phyloP scores from a whole-genome alignment of 2,329 filamentous ascomycete genomes.

The Claviceps purpurea region DNA sequence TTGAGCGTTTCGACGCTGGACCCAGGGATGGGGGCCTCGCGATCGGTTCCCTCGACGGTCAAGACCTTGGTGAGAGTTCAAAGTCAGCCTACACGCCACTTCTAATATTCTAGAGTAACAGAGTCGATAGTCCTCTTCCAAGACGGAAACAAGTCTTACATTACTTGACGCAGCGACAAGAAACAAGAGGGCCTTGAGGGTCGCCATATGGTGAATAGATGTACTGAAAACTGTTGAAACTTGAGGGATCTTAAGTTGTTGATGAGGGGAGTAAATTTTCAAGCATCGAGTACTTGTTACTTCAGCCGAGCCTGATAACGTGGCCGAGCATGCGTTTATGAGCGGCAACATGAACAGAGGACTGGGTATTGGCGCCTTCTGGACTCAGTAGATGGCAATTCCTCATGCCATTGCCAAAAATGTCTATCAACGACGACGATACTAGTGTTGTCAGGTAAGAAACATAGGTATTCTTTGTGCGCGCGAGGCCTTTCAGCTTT shows the following conservation, averaged over 20 bases:
- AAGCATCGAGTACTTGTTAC: background rate
- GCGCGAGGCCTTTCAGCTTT: background rate
- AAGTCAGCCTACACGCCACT: too few species aligned
- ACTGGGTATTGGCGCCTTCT: too few species aligned
- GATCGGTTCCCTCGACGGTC: background rate
- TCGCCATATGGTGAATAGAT: background rate
- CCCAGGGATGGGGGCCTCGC: background rate
- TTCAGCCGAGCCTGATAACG: background rate
- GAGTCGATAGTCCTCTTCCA: background rate
- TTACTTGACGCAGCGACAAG: background rate
- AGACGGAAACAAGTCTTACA: background rate
- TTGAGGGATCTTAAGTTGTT: background rate
- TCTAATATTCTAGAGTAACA: background rate
- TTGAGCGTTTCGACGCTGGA: background rate
- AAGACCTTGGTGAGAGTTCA: background rate
- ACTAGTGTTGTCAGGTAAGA: background rate
- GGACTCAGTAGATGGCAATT: too few species aligned
- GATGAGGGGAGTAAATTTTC: background rate
- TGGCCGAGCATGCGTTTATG: background rate
- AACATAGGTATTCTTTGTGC: too few species aligned
- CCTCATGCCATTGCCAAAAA: background rate
- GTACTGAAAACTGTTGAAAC: too few species aligned
- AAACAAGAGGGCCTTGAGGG: background rate
- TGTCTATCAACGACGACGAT: background rate
- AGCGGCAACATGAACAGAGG: too few species aligned